Evolutionary conservation across 805 yeast species (phyloP).

Genomic region (Alloascoidea africana): DNA sequence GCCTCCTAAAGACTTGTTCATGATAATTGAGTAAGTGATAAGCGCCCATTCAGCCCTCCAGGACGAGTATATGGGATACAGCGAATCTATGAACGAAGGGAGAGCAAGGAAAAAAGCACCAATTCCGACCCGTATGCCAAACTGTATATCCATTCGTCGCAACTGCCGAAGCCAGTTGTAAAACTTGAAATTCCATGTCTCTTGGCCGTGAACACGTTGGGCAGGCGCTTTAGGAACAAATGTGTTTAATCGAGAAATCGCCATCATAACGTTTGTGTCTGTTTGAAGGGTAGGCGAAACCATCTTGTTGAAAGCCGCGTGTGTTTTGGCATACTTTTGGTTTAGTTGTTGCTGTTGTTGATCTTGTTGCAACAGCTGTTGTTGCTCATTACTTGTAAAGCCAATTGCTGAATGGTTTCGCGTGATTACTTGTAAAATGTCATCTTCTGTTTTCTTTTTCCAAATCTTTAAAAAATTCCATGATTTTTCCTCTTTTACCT

Average conservation of each 20-base stretch:
- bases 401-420: not conserved
- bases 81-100: slow-evolving; percentile 48
- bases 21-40: slow-evolving; percentile 68
- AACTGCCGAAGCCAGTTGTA: slow-evolving; percentile 28
- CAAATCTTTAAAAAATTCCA: slow-evolving; percentile 39
- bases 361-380: too few species aligned
- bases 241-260: not conserved
- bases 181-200: slow-evolving; percentile 1
- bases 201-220: too few species aligned
- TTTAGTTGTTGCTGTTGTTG: too few species aligned
- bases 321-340: too few species aligned
- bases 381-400: not conserved
- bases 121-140: slow-evolving; percentile 65
- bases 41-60: slow-evolving; percentile 82
- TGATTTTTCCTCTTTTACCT: slow-evolving; percentile 5
- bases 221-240: too few species aligned
- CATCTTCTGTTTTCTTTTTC: slow-evolving; percentile 13
- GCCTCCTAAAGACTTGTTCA: slow-evolving; percentile 77
- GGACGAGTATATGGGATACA: slow-evolving; percentile 35
- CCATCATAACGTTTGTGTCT: not conserved
- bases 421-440: not conserved
- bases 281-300: not conserved
- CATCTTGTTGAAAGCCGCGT: too few species aligned
- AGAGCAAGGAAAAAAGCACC: slow-evolving; percentile 55
- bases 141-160: slow-evolving; percentile 53